Percentiles rank a stretch among this genome's conserved stretches.
Evolutionary conservation across 2,329 filamentous ascomycete species (phyloP).

Genomic region (Penicillium sp.): DNA sequence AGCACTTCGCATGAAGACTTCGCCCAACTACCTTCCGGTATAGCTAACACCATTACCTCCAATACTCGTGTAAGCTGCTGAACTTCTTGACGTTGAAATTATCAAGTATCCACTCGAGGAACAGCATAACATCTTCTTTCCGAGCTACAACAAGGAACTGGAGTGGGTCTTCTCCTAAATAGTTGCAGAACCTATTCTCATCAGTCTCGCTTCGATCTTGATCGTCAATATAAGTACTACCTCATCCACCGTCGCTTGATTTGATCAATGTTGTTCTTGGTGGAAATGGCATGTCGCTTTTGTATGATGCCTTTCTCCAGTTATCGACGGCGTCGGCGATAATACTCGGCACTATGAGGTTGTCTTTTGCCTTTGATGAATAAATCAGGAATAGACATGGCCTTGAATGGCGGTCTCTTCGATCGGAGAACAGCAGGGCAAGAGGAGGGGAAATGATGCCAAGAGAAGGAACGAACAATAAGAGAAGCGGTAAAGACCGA

Average conservation of each 20-base stretch:
- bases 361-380: neutral
- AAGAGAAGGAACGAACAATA: neutral
- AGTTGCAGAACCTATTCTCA: slow-evolving; percentile 3
- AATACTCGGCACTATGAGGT: slow-evolving; percentile 11
- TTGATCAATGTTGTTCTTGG: slow-evolving; percentile 16
- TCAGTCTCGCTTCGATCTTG: slow-evolving; percentile 1
- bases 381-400: slow-evolving; percentile 10
- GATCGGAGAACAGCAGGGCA: neutral
- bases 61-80: neutral
- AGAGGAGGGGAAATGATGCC: neutral
- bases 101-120: neutral
- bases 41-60: neutral
- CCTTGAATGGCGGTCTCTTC: neutral
- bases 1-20: neutral
- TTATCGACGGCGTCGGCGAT: slow-evolving; percentile 13
- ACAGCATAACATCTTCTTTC: neutral
- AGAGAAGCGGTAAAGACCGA: too few relatives aligned
- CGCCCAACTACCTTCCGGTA: neutral
- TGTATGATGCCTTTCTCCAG: slow-evolving; percentile 18
- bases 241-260: slow-evolving; percentile 13
- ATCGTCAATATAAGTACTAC: neutral
- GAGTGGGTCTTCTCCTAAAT: slow-evolving; percentile 15
- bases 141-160: neutral
- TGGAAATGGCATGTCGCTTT: slow-evolving; percentile 15
- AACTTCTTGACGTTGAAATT: neutral